Percentiles rank a stretch among this genome's conserved stretches.
These are phyloP conservation scores for Sporobolomyces phaffii DNA, from an alignment of 768 basidiomycete genomes.

Conservation along the genomic window DNA sequence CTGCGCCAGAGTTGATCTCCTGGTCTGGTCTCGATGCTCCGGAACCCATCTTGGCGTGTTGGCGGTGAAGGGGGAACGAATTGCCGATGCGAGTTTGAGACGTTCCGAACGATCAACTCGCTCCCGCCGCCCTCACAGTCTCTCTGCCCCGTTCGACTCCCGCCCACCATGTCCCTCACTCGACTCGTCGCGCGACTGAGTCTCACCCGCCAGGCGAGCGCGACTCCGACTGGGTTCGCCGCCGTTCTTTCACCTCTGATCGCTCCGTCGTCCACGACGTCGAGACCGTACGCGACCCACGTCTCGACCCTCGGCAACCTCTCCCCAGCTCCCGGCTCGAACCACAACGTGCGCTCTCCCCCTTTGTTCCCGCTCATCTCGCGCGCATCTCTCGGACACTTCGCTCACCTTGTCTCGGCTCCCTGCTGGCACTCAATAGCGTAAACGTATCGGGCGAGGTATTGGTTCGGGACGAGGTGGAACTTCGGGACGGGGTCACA, in stretches of 20 bases:
- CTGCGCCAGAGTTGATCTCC: conserved; percentile 3
- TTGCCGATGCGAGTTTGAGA: too few species aligned
- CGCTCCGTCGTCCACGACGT: background rate
- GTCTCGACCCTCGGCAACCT: conserved; percentile 58
- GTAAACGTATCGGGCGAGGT: conserved; percentile 91
- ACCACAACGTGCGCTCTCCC: conserved; percentile 56
- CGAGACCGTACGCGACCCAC: conserved; percentile 22
- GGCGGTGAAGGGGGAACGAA: too few species aligned
- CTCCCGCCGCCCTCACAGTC: background rate
- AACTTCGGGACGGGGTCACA: conserved; percentile 87
- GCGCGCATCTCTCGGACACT: conserved; percentile 3
- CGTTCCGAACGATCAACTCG: background rate
- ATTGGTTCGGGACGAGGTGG: conserved; percentile 85
- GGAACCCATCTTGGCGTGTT: conserved; percentile 23
- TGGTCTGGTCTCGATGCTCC: conserved; percentile 26
- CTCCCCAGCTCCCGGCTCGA: conserved; percentile 63
- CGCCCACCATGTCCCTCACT: background rate
- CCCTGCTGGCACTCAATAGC: conserved; percentile 50
- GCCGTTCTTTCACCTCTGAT: background rate
- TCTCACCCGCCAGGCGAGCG: background rate
- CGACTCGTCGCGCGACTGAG: conserved; percentile 1
- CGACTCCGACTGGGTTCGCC: background rate
- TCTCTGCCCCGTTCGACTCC: background rate
- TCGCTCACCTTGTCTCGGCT: background rate
- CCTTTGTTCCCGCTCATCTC: background rate